Conservation (phyloP, 495 filamentous ascomycete genomes). For the Aspergillus incahuasiensis region DNA sequence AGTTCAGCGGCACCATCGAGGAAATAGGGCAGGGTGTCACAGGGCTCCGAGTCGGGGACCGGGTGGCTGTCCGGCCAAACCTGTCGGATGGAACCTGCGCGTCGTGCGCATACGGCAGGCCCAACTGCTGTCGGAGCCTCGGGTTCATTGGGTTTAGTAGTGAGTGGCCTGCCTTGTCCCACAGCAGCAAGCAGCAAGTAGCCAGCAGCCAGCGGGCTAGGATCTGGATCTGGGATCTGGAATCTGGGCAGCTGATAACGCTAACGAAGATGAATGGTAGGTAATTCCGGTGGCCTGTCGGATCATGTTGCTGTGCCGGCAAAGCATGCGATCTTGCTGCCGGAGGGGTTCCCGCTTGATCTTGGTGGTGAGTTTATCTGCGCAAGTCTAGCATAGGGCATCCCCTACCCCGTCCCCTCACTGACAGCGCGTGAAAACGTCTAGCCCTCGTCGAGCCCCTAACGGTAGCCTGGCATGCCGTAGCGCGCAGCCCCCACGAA, state of each 20-base stretch:
- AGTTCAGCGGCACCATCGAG: conserved; percentile 55
- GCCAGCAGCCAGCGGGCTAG: no score
- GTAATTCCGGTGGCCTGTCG: conserved; percentile 47
- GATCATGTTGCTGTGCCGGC: conserved; percentile 50
- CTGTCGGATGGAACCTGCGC: conserved; percentile 54
- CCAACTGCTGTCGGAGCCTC: conserved; percentile 53
- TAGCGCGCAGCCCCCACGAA: conserved; percentile 45
- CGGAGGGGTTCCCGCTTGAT: conserved; percentile 23
- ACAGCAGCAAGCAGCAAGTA: no score
- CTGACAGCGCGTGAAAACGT: conserved; percentile 1
- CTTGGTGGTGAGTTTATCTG: conserved; percentile 28
- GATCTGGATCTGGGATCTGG: no score
- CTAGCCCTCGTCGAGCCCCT: conserved; percentile 57
- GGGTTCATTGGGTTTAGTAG: conserved; percentile 59
- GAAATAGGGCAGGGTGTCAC: conserved; percentile 53
- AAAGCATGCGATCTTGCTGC: conserved; percentile 21
- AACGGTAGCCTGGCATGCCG: conserved; percentile 62
- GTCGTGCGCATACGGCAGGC: conserved; percentile 44
- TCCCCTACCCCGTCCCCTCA: background rate
- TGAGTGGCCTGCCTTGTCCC: conserved; percentile 15
- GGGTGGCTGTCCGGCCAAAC: conserved; percentile 56
- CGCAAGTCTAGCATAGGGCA: no score
- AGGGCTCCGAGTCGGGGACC: conserved; percentile 47
- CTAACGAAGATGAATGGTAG: no score
- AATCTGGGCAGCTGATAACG: no score